These are phyloP conservation scores for Naganishia onofrii DNA, from an alignment of 768 basidiomycete genomes.

Conservation along the genomic window DNA sequence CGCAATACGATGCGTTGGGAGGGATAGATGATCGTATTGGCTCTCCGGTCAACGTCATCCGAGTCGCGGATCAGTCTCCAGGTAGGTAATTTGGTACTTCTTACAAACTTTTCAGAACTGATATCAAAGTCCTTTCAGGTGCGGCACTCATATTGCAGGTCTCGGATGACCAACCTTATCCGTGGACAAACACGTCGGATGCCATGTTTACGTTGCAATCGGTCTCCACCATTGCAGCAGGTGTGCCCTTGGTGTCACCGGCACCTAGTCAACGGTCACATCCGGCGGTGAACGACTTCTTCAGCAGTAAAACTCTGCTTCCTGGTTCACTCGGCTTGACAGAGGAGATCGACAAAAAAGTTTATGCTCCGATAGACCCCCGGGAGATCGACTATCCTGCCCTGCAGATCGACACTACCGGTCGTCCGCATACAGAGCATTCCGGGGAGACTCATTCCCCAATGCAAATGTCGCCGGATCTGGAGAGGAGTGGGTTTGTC, in stretches of 20 bases:
- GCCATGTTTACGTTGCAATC: conserved; percentile 20
- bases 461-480: conserved; percentile 20
- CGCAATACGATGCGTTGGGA: conserved; percentile 19
- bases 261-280: conserved; percentile 23
- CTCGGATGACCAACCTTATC: not conserved
- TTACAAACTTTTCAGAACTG: not conserved
- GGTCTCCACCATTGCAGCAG: conserved; percentile 15
- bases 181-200: conserved; percentile 4
- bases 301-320: conserved; percentile 27
- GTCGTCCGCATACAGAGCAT: not conserved
- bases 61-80: not conserved
- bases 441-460: not conserved
- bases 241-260: conserved; percentile 38
- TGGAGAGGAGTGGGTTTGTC: conserved; percentile 22
- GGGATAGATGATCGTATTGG: conserved; percentile 9
- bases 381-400: not conserved
- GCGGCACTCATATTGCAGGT: not conserved
- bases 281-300: conserved; percentile 21
- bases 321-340: conserved; percentile 27
- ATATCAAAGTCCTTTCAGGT: not conserved
- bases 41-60: conserved; percentile 16
- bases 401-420: not conserved
- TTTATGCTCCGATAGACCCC: not conserved
- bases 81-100: not conserved
- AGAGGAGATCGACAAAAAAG: conserved; percentile 2